phyloP scores from a whole-genome alignment of 495 filamentous ascomycete genomes.

The Sabuloglossum arenarium region DNA sequence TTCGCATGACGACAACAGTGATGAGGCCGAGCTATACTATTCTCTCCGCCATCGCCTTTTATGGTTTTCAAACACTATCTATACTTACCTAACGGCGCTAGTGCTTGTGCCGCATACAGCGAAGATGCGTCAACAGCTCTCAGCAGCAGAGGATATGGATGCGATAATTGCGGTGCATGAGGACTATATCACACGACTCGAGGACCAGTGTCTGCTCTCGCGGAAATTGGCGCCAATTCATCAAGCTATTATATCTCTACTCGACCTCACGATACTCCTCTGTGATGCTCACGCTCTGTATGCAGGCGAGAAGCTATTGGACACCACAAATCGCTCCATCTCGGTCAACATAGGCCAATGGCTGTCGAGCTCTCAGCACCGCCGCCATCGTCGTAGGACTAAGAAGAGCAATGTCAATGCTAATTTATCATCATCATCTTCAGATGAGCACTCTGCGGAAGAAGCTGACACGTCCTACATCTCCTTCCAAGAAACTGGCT shows the following conservation, averaged over 20 bases:
- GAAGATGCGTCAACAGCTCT: conserved; percentile 30
- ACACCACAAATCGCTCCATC: conserved; percentile 6
- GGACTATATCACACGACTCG: conserved; percentile 34
- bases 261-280: conserved; percentile 30
- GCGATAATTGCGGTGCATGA: conserved; percentile 55
- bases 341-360: background rate
- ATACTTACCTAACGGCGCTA: conserved; percentile 51
- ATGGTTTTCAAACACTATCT: conserved; percentile 57
- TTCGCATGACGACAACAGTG: conserved; percentile 5
- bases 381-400: conserved; percentile 8
- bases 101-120: conserved; percentile 38
- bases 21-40: conserved; percentile 29
- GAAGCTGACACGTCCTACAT: conserved; percentile 12
- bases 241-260: conserved; percentile 14
- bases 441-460: background rate
- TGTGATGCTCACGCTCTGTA: conserved; percentile 23
- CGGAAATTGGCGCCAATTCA: conserved; percentile 15
- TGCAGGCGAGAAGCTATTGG: conserved; percentile 8
- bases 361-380: conserved; percentile 6
- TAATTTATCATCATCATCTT: background rate
- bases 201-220: conserved; percentile 46
- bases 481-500: conserved; percentile 13
- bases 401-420: conserved; percentile 1
- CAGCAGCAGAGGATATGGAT: conserved; percentile 51
- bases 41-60: conserved; percentile 50